Evolutionary conservation across 495 filamentous ascomycete species (phyloP).

Genomic region (Penicillium parvum): DNA sequence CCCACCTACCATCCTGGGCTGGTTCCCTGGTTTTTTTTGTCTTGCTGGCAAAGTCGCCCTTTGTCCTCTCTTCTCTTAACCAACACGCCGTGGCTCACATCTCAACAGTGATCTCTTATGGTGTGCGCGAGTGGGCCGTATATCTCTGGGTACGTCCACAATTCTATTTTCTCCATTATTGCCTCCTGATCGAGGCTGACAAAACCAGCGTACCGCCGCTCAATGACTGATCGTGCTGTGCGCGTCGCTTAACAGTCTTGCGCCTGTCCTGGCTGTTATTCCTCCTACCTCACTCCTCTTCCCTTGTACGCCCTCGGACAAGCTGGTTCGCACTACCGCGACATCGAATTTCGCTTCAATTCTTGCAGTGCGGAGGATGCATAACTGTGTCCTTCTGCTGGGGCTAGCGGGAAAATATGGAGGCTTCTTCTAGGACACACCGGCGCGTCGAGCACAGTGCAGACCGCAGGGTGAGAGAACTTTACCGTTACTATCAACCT

Average conservation of each 20-base stretch:
- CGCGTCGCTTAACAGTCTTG: not conserved
- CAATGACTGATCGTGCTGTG: constrained; percentile 3
- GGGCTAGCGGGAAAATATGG: constrained; percentile 13
- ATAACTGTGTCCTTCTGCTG: constrained; percentile 4
- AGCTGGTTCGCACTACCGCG: no score
- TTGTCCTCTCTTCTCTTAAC: not conserved
- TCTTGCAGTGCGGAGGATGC: constrained; percentile 20
- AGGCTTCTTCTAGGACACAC: constrained; percentile 4
- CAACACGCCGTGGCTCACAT: no score
- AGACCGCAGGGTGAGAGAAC: constrained; percentile 32
- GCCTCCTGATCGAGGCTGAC: not conserved
- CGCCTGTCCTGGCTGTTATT: not conserved
- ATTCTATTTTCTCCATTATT: constrained; percentile 1
- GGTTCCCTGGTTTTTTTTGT: no score
- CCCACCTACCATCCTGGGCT: no score
- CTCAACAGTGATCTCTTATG: no score
- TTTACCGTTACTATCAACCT: constrained; percentile 41
- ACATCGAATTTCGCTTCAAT: no score
- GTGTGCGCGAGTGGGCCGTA: constrained; percentile 7
- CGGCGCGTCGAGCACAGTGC: constrained; percentile 12
- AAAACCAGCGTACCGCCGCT: constrained; percentile 3
- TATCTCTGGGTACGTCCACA: constrained; percentile 4
- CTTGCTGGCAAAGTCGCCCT: not conserved
- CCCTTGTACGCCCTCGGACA: not conserved
- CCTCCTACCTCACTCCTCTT: not conserved